Evolutionary conservation across 2,329 filamentous ascomycete species (phyloP).

Genomic region (Tolypocladium capitatum): DNA sequence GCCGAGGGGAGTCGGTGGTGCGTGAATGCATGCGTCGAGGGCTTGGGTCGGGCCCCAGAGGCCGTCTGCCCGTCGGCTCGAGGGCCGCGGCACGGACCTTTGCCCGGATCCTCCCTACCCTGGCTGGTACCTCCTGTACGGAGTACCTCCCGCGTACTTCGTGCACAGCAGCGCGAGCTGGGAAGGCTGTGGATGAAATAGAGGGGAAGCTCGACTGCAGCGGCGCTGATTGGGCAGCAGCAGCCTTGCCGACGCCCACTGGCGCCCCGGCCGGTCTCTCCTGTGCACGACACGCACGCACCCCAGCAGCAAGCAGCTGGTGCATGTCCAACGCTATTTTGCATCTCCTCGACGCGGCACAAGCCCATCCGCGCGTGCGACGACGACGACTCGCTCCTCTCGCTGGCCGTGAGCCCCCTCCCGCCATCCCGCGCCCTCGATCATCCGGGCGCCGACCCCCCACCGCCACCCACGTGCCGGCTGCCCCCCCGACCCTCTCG

Average conservation of each 20-base stretch:
- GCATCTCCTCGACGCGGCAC: neutral
- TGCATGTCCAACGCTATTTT: neutral
- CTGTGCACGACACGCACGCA: slow-evolving; percentile 1
- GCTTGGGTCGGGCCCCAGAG: no score
- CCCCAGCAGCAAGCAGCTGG: neutral
- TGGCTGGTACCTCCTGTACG: no score
- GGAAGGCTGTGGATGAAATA: neutral
- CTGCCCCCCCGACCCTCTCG: neutral
- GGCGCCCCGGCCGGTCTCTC: slow-evolving; percentile 2
- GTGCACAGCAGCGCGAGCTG: no score
- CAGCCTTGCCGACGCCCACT: neutral
- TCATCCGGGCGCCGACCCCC: neutral
- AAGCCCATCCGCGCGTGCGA: neutral
- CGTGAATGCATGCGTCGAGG: neutral
- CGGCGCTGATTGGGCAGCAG: slow-evolving; percentile 3
- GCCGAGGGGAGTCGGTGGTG: neutral
- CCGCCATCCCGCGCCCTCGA: neutral
- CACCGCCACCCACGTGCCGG: neutral
- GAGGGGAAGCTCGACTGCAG: slow-evolving; percentile 1
- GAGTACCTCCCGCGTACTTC: no score
- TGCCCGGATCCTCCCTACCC: no score
- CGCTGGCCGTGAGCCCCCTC: slow-evolving; percentile 5
- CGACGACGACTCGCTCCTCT: slow-evolving; percentile 1
- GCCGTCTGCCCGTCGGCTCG: neutral
- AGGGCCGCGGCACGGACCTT: neutral